Conservation (phyloP, 2,329 filamentous ascomycete genomes). For the Knufia fluminis region DNA sequence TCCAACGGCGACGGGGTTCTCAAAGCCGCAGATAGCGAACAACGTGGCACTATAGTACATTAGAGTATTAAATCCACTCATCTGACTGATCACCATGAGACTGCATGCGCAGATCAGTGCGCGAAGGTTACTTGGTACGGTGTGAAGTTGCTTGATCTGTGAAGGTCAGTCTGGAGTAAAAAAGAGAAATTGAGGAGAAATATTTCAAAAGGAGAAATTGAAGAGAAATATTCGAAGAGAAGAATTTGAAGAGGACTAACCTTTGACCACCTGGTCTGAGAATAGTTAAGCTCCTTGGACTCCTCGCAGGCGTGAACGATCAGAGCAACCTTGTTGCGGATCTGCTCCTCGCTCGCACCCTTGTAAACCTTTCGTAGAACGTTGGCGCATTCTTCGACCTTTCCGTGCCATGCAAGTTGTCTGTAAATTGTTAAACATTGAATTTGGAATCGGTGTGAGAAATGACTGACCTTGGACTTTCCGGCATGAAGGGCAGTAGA, state of each 20-base stretch:
- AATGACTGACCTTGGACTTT: slow-evolving; percentile 33
- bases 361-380: slow-evolving; percentile 27
- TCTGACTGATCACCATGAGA: slow-evolving; percentile 45
- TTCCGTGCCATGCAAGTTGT: slow-evolving; percentile 38
- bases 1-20: slow-evolving; percentile 40
- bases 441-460: not conserved
- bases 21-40: slow-evolving; percentile 42
- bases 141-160: slow-evolving; percentile 41
- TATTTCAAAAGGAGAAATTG: too few species aligned
- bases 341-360: slow-evolving; percentile 31
- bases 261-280: slow-evolving; percentile 35
- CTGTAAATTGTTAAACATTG: not conserved
- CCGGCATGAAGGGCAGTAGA: slow-evolving; percentile 39
- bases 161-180: too few species aligned
- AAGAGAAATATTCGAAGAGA: too few species aligned
- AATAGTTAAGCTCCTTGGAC: slow-evolving; percentile 32
- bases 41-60: slow-evolving; percentile 36
- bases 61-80: slow-evolving; percentile 38
- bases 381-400: slow-evolving; percentile 31
- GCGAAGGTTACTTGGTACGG: slow-evolving; percentile 33
- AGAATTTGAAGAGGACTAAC: too few species aligned
- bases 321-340: slow-evolving; percentile 37
- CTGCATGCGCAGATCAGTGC: slow-evolving; percentile 40
- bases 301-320: slow-evolving; percentile 35
- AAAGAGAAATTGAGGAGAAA: too few species aligned